phyloP scores from a whole-genome alignment of 2,329 filamentous ascomycete species.

The Teratosphaeria pseudoeucalypti region DNA sequence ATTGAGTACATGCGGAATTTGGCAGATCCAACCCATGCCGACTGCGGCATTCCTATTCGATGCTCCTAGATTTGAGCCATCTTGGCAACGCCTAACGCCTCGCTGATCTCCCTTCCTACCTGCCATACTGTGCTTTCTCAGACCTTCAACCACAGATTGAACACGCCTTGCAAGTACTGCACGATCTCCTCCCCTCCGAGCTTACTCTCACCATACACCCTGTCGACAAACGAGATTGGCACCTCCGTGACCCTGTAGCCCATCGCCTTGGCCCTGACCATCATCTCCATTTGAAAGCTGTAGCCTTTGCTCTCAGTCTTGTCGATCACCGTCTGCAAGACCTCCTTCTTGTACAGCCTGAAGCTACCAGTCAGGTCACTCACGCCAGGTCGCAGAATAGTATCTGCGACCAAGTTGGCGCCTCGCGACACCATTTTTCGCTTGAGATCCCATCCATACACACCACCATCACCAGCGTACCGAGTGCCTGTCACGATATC shows the following conservation, averaged over 20 bases:
- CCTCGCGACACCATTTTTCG: conserved; percentile 65
- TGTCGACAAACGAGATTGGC: conserved; percentile 91
- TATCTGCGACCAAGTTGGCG: conserved; percentile 93
- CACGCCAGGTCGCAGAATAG: conserved; percentile 81
- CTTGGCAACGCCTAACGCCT: background rate
- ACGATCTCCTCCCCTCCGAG: conserved; percentile 91
- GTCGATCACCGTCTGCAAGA: conserved; percentile 80
- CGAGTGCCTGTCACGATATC: conserved; percentile 96
- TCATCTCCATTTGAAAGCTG: conserved; percentile 99
- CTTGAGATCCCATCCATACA: conserved; percentile 94
- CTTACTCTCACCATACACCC: conserved; percentile 91
- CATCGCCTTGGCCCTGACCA: conserved; percentile 94
- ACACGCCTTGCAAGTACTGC: conserved; percentile 69
- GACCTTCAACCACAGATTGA: conserved; percentile 41
- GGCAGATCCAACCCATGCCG: background rate
- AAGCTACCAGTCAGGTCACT: conserved; percentile 94
- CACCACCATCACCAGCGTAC: conserved; percentile 75
- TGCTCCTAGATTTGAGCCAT: background rate
- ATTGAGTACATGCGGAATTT: background rate
- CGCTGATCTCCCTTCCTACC: background rate
- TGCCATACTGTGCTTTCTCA: conserved; percentile 10
- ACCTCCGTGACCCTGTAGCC: conserved; percentile 90
- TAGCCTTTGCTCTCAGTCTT: conserved; percentile 94
- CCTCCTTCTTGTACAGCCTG: conserved; percentile 81
- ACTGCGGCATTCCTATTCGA: background rate